Percentiles rank a stretch among this genome's conserved stretches.
Conservation (phyloP, 345 rosid species). For the Gossypium arboreum region DNA sequence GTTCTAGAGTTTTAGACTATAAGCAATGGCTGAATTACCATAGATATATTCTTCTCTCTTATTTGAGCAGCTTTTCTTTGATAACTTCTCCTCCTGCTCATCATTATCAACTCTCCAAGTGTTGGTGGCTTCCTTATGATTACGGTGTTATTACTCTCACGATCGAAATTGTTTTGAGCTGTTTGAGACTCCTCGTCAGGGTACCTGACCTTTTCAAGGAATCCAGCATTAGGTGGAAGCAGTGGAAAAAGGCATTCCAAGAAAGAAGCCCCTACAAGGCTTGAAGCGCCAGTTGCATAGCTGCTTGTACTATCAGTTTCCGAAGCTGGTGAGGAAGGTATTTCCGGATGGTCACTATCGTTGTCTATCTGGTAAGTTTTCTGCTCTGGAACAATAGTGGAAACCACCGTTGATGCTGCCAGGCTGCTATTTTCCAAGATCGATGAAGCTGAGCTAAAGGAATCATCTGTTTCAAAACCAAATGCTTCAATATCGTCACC, state of each 20-base stretch:
- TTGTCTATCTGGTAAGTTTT: slow-evolving; percentile 20
- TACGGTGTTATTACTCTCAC: slow-evolving; percentile 20
- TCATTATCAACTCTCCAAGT: slow-evolving; percentile 80
- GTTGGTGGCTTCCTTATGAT: slow-evolving; percentile 49
- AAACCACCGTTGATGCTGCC: slow-evolving; percentile 27
- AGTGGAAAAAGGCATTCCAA: slow-evolving; percentile 84
- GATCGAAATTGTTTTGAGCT: slow-evolving; percentile 20
- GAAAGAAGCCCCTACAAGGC: slow-evolving; percentile 68
- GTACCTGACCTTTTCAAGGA: slow-evolving; percentile 30
- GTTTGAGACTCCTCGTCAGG: slow-evolving; percentile 19
- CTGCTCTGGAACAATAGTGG: slow-evolving; percentile 40
- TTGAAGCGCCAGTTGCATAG: slow-evolving; percentile 56
- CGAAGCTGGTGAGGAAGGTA: slow-evolving; percentile 49
- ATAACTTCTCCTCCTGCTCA: slow-evolving; percentile 71
- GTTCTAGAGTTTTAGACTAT: not conserved
- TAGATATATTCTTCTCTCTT: slow-evolving; percentile 46
- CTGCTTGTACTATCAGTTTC: slow-evolving; percentile 64
- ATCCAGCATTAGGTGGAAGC: slow-evolving; percentile 43
- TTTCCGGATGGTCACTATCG: slow-evolving; percentile 23
- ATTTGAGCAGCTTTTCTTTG: slow-evolving; percentile 56
- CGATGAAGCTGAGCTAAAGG: slow-evolving; percentile 57
- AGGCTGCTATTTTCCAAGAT: slow-evolving; percentile 38
- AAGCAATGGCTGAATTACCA: slow-evolving; percentile 37
- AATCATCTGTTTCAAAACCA: slow-evolving; percentile 42
- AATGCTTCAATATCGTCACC: slow-evolving; percentile 29